Evolutionary conservation across 1,139 yeast genomes (phyloP), one percentile per base, ranked within the genome.

Genomic region (Saccharomyces hybrid): DNA sequence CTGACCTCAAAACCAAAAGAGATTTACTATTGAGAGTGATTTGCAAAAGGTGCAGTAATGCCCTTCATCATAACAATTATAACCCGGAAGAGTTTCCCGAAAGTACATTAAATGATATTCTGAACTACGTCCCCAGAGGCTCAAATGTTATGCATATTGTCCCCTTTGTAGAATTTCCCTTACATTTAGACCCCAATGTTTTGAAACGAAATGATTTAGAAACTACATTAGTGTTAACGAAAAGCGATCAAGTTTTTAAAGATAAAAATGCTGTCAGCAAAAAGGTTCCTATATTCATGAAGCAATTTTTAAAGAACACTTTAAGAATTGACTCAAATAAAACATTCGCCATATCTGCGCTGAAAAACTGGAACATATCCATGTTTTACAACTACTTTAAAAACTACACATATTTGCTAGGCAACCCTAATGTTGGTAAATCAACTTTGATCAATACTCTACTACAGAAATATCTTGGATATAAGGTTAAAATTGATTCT

Each of bases 401-500:
- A 27, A 76, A 80, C 0, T 64, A 71, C 6, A 76, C 82, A 28
- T 85, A 81, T 64, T 68, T 89, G 38, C 73, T 88, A 11, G 96
- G 97, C 1, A 77, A 78, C 59, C 82, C 88, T 8, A 88, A 88
- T 64, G 76, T 82, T 14, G 97, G 97, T 0, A 89, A 89, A 66
- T 82, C 95, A 1, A 76, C 85, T 0, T 65, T 89, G 29, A 76
- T 85, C 2, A 80, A 77, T 60, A 66, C 80, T n/a, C 61, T 84
- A 32, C 61, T 81, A 28, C 51, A 55, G 34, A 56, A 55, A 34
- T 64, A 55, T 51, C 14, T 56, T n/a, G 68, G 69, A 3, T 46
- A 48, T 32, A 67, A 64, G 51, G 32, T 61, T 7, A 31, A 48
- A 7, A 46, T 52, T 3, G 60, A 58, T 41, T 47, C 49, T 14